phyloP scores from a whole-genome alignment of 257 asterid species.

The Ligustrum vulgare region DNA sequence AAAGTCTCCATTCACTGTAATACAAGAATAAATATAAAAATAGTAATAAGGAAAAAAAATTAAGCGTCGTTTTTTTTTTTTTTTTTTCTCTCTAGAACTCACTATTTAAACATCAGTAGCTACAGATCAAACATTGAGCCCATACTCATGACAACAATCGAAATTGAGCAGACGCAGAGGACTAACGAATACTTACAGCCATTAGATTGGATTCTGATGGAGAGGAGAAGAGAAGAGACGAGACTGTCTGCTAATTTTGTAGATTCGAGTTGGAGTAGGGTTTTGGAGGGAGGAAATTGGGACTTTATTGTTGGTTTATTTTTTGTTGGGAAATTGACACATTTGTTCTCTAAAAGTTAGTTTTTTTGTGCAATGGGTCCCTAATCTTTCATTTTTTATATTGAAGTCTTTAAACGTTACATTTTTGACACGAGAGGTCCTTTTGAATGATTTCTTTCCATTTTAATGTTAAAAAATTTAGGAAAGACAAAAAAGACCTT shows the following conservation, averaged over 20 bases:
- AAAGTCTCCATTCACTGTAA: background rate
- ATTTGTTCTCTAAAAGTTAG: too few species aligned
- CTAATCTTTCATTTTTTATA: too few species aligned
- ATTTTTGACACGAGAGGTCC: too few species aligned
- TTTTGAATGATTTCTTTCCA: too few species aligned
- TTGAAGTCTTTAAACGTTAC: too few species aligned
- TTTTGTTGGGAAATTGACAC: too few species aligned
- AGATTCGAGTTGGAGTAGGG: background rate
- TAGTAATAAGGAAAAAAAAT: background rate
- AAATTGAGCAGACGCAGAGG: background rate
- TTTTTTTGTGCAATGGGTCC: too few species aligned
- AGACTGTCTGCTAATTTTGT: background rate
- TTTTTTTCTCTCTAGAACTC: background rate
- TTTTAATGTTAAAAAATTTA: too few species aligned
- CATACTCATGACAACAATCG: background rate
- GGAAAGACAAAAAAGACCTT: too few species aligned
- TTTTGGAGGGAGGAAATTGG: background rate
- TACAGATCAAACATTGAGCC: background rate
- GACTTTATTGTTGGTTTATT: too few species aligned
- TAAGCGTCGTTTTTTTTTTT: background rate
- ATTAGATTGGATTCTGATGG: conserved; percentile 11
- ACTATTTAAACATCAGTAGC: background rate
- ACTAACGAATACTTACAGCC: conserved; percentile 30
- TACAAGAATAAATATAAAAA: background rate
- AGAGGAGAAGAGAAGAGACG: background rate